phyloP scores from a whole-genome alignment of 768 basidiomycete species.

The Xanthoconium purpureum region DNA sequence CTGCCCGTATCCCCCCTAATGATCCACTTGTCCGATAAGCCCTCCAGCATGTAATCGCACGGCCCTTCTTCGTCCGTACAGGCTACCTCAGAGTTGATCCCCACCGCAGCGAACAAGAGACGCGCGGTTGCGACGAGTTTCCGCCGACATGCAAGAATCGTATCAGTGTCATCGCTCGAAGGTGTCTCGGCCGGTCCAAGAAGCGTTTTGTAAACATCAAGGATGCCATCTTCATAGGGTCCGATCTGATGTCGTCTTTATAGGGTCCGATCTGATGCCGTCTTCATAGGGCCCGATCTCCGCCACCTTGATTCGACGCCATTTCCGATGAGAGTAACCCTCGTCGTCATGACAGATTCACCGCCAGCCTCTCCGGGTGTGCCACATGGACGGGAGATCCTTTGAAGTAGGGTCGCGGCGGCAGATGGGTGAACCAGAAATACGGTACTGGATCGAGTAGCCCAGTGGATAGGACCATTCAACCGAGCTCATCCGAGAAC shows the following conservation, averaged over 20 bases:
- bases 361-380: conserved; percentile 10
- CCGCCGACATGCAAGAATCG: background rate
- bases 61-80: conserved; percentile 8
- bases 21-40: conserved; percentile 9
- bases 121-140: conserved; percentile 6
- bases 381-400: background rate
- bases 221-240: conserved; percentile 4
- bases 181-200: conserved; percentile 6
- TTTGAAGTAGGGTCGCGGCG: background rate
- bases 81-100: conserved; percentile 6
- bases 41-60: background rate
- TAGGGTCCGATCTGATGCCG: conserved; percentile 5
- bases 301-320: background rate
- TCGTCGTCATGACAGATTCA: conserved; percentile 12
- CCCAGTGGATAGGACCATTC: conserved; percentile 14
- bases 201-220: conserved; percentile 8
- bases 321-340: background rate
- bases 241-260: conserved; percentile 3
- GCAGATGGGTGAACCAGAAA: background rate
- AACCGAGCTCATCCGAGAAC: background rate
- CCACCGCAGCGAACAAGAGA: conserved; percentile 10
- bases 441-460: background rate
- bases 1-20: conserved; percentile 10
- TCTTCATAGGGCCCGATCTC: conserved; percentile 3
- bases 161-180: background rate